These are phyloP conservation scores for Trichoderma orchidacearum DNA, from an alignment of 495 filamentous ascomycete species.

Conservation along the genomic window DNA sequence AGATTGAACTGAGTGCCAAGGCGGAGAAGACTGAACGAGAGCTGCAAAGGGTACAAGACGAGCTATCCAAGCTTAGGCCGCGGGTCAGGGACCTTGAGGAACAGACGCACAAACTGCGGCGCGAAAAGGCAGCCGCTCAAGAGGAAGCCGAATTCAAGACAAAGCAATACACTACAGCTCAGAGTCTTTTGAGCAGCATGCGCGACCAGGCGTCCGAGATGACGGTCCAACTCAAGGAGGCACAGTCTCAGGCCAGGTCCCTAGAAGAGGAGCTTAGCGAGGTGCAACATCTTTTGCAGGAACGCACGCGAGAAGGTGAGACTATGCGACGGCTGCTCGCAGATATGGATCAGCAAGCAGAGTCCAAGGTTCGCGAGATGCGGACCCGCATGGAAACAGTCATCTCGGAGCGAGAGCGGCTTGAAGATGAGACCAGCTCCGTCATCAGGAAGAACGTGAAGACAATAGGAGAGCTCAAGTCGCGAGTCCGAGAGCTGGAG, in stretches of 20 bases:
- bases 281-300: slow-evolving; percentile 72
- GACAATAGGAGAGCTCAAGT: slow-evolving; percentile 78
- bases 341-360: slow-evolving; percentile 74
- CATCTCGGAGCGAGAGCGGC: slow-evolving; percentile 80
- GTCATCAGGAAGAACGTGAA: slow-evolving; percentile 60
- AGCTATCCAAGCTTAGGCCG: slow-evolving; percentile 46
- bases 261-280: slow-evolving; percentile 91
- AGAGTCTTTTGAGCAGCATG: slow-evolving; percentile 79
- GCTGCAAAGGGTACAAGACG: slow-evolving; percentile 54
- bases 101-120: slow-evolving; percentile 47
- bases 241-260: slow-evolving; percentile 64
- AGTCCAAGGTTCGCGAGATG: slow-evolving; percentile 72
- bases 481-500: slow-evolving; percentile 67
- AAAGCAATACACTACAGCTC: slow-evolving; percentile 72
- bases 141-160: slow-evolving; percentile 78
- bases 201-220: slow-evolving; percentile 82
- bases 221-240: slow-evolving; percentile 87
- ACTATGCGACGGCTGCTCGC: slow-evolving; percentile 84
- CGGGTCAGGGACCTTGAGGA: slow-evolving; percentile 60
- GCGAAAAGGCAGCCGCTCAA: slow-evolving; percentile 49
- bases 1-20: slow-evolving; percentile 58
- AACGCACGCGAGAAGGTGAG: slow-evolving; percentile 88
- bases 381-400: slow-evolving; percentile 78
- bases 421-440: slow-evolving; percentile 77
- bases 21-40: slow-evolving; percentile 55